Conservation (phyloP, 352 stramenopile species). For the Phytopythium aichiense region DNA sequence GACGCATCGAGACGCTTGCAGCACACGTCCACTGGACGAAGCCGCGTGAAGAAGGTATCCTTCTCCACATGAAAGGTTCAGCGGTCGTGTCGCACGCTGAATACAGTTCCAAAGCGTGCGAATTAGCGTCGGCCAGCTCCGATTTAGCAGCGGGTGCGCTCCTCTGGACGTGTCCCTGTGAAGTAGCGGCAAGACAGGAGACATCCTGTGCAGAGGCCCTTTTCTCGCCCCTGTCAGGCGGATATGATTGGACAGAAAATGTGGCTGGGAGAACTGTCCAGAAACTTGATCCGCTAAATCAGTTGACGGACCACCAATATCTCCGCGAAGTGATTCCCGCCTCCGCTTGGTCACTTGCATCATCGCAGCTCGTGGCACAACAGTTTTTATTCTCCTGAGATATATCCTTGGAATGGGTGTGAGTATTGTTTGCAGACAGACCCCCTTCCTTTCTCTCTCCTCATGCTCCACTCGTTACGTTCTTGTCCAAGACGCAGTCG, state of each 20-base stretch:
- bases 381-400: too few species aligned
- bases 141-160: background rate
- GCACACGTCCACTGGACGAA: too few species aligned
- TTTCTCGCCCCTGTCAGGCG: background rate
- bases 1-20: background rate
- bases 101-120: background rate
- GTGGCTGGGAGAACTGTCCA: background rate
- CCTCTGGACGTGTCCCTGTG: background rate
- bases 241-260: slow-evolving; percentile 5
- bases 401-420: too few species aligned
- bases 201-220: slow-evolving; percentile 1
- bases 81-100: background rate
- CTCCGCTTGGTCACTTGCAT: too few species aligned
- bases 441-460: too few species aligned
- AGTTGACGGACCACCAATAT: background rate
- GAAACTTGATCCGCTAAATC: background rate
- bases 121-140: background rate
- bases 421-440: too few species aligned
- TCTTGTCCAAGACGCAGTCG: too few species aligned
- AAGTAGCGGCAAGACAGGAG: background rate
- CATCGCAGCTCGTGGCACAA: too few species aligned
- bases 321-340: too few species aligned
- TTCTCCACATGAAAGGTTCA: background rate
- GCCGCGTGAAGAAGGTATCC: too few species aligned
- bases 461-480: too few species aligned